phyloP scores from a whole-genome alignment of 768 basidiomycete species.

The Tubosaeta brunneosetosa region DNA sequence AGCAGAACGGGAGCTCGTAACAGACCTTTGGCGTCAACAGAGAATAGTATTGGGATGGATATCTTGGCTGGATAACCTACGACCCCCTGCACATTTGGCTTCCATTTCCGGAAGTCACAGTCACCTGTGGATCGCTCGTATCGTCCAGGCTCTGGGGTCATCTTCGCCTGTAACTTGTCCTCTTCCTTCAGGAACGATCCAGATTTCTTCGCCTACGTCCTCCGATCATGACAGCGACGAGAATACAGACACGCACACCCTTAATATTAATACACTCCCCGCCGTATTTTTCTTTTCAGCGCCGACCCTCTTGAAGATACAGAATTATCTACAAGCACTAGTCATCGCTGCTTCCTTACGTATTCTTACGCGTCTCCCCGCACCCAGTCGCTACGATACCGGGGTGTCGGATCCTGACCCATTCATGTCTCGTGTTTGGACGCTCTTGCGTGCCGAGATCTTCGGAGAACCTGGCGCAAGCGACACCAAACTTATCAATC shows the following conservation, averaged over 20 bases:
- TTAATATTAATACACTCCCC: slow-evolving; percentile 46
- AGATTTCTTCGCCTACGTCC: slow-evolving; percentile 1
- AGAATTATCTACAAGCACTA: slow-evolving; percentile 70
- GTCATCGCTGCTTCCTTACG: slow-evolving; percentile 60
- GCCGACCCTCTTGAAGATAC: slow-evolving; percentile 51
- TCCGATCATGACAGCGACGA: background rate
- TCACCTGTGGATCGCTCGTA: slow-evolving; percentile 43
- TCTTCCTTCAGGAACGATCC: slow-evolving; percentile 25
- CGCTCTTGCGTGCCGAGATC: slow-evolving; percentile 56
- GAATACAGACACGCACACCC: background rate
- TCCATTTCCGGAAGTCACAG: slow-evolving; percentile 12
- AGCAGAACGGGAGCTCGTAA: slow-evolving; percentile 51
- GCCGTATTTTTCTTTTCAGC: slow-evolving; percentile 61
- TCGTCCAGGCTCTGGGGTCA: slow-evolving; percentile 43
- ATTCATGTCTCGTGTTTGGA: slow-evolving; percentile 62
- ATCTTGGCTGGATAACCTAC: slow-evolving; percentile 18
- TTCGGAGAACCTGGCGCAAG: slow-evolving; percentile 29
- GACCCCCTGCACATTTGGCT: slow-evolving; percentile 4
- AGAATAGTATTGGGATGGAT: slow-evolving; percentile 21
- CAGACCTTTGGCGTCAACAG: slow-evolving; percentile 44
- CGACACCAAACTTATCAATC: slow-evolving; percentile 56
- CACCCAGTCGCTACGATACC: slow-evolving; percentile 3
- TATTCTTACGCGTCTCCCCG: slow-evolving; percentile 46
- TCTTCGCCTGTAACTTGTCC: slow-evolving; percentile 37
- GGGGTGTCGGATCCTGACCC: slow-evolving; percentile 20